Base-by-base conservation (phyloP, 2,329 filamentous ascomycete genomes). In the Alternaria sp. region DNA sequence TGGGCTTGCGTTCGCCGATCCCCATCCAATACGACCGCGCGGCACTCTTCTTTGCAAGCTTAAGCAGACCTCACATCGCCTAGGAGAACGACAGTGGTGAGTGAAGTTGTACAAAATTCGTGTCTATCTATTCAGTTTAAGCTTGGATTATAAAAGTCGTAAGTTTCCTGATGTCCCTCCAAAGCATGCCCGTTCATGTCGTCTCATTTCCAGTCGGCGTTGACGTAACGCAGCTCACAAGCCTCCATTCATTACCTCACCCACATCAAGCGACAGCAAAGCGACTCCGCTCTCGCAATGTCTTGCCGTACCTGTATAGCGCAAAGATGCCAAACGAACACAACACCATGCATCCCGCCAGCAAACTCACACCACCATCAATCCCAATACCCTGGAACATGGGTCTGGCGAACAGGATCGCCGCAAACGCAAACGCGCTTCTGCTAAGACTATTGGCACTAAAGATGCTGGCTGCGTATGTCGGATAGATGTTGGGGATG, bases 401-500 rank as follows among this genome's bases (percentile, higher is more conserved):
- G 23, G 88, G 88, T 44, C 84, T 81, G 0, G 87, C 84, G 65
- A 89, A 89, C 23, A 89, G 74, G 37, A 90, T 82, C 20, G 86
- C 86, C 0, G 83, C 88, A 60, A 85, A 87, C 4, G 88, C 89
- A 14, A 90, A 80, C 3, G 86, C 82, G 14, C 73, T 76, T 46
- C 88, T 78, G 14, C 89, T 75, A 4, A 91, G 83, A 0, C 87
- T 74, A 49, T 90, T 90, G 4, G 88, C 89, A 1, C 90, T 89
- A 5, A 91, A 84, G 0, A 88, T 89, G 5, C 69, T 73, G 11
- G 75, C 76, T 15, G 74, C 72, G 23, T 76, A 77, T 28, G 62
- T 85, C 86, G 14, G 89, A 70, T 86, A 90, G 9, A 85, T 84
- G 61, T 91, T 89, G 28, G 90, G 86, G 3, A 91, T 83, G 68